Conservation (phyloP, 2,329 filamentous ascomycete genomes). For the Penicillium brasilianum region DNA sequence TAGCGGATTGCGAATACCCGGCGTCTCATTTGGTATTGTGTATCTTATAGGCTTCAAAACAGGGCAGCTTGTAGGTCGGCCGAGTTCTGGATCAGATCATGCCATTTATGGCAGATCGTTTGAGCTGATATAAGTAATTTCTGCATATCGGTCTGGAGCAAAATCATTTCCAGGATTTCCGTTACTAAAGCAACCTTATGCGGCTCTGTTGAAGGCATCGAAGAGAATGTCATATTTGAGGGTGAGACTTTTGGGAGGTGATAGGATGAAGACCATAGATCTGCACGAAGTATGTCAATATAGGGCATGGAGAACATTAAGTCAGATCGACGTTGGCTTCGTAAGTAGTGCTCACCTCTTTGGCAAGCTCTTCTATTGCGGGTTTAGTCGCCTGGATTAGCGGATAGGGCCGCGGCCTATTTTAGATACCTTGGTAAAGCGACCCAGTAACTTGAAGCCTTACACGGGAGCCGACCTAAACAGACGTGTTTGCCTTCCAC, state of each 20-base stretch:
- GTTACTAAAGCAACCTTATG: background rate
- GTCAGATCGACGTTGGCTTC: too few relatives aligned
- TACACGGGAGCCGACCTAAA: too few relatives aligned
- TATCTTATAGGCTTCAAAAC: slow-evolving; percentile 4
- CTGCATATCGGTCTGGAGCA: background rate
- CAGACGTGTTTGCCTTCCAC: too few relatives aligned
- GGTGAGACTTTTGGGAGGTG: background rate
- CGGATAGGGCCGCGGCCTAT: too few relatives aligned
- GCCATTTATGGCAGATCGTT: slow-evolving; percentile 1
- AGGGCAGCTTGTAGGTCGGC: slow-evolving; percentile 4
- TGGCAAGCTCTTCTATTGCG: too few relatives aligned
- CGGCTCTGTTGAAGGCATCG: slow-evolving; percentile 1
- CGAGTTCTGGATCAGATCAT: background rate
- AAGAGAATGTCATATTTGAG: background rate
- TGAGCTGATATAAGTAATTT: slow-evolving; percentile 1
- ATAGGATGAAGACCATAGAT: background rate
- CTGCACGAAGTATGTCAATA: too few relatives aligned
- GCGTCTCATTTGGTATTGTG: background rate
- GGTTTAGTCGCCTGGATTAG: too few relatives aligned
- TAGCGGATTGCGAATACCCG: slow-evolving; percentile 3
- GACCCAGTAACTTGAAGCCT: too few relatives aligned
- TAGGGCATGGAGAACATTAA: too few relatives aligned
- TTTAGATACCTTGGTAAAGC: too few relatives aligned
- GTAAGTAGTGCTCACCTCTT: too few relatives aligned
- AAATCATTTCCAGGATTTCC: slow-evolving; percentile 4